Percentiles rank a stretch among this genome's conserved stretches.
phyloP scores from a whole-genome alignment of 1,284 basidiomycete species.

The Gymnopus androsaceus region DNA sequence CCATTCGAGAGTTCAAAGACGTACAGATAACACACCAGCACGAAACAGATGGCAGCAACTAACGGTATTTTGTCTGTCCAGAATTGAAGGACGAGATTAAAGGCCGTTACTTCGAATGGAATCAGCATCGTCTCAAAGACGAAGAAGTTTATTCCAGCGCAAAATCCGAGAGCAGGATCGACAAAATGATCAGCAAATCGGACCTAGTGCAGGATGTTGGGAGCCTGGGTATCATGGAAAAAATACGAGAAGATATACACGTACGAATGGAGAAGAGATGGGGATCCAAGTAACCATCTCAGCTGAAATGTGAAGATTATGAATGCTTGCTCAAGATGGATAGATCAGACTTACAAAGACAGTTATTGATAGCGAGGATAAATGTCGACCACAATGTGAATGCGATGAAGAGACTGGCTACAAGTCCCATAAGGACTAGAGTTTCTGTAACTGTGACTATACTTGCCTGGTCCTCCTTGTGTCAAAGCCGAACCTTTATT shows the following conservation, averaged over 20 bases:
- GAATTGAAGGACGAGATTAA: conserved; percentile 47
- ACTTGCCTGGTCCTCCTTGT: conserved; percentile 47
- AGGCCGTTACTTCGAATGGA: conserved; percentile 48
- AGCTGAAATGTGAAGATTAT: conserved; percentile 29
- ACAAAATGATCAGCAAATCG: conserved; percentile 51
- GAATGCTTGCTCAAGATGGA: background rate
- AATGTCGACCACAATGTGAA: conserved; percentile 49
- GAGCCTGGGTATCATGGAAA: background rate
- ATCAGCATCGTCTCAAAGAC: conserved; percentile 45
- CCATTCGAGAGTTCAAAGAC: conserved; percentile 12
- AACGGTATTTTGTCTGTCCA: conserved; percentile 53
- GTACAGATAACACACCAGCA: conserved; percentile 42
- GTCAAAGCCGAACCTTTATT: no score
- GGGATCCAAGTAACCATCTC: conserved; percentile 58
- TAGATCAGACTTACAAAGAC: conserved; percentile 36
- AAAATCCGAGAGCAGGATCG: conserved; percentile 49
- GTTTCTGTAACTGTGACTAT: background rate
- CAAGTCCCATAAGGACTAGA: background rate
- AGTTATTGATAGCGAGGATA: conserved; percentile 48
- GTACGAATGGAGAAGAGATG: conserved; percentile 49
- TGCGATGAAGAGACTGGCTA: conserved; percentile 46
- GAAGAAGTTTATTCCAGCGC: conserved; percentile 49
- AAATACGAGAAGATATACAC: conserved; percentile 14
- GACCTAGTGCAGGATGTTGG: conserved; percentile 28
- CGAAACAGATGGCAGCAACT: conserved; percentile 40